These are phyloP conservation scores for Zygotorulaspora mrakii DNA, from an alignment of 1,139 yeast species.

Conservation along the genomic window DNA sequence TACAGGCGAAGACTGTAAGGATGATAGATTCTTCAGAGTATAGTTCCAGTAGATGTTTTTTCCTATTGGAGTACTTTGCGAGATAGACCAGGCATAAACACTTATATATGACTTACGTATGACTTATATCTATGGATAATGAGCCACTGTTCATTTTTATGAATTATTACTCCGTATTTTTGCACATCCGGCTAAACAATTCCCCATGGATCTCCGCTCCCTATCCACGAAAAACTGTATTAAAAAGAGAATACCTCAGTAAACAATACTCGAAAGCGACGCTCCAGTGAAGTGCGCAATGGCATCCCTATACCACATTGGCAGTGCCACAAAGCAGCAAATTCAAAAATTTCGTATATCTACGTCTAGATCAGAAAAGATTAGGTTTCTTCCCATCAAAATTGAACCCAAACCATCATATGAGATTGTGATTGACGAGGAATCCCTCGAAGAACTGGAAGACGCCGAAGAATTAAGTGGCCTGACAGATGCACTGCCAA, in stretches of 20 bases:
- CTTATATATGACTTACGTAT: too few species aligned
- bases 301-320: slow-evolving; percentile 50
- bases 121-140: too few species aligned
- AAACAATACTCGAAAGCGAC: too few species aligned
- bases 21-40: slow-evolving; percentile 40
- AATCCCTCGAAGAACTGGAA: slow-evolving; percentile 42
- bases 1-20: slow-evolving; percentile 68
- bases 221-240: slow-evolving; percentile 1
- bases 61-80: background rate
- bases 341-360: slow-evolving; percentile 70
- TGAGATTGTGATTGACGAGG: slow-evolving; percentile 49
- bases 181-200: too few species aligned
- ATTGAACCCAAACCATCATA: slow-evolving; percentile 49
- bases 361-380: slow-evolving; percentile 58
- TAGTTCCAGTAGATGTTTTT: slow-evolving; percentile 3
- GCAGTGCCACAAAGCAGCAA: slow-evolving; percentile 58
- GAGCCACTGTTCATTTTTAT: too few species aligned
- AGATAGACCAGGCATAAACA: background rate
- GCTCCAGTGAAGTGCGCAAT: too few species aligned
- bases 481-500: slow-evolving; percentile 74
- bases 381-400: slow-evolving; percentile 57
- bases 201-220: background rate
- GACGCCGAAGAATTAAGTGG: slow-evolving; percentile 45
- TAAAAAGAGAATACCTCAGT: too few species aligned
- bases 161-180: background rate